Conservation (phyloP, 495 filamentous ascomycete species). For the Margaritispora aquatica region DNA sequence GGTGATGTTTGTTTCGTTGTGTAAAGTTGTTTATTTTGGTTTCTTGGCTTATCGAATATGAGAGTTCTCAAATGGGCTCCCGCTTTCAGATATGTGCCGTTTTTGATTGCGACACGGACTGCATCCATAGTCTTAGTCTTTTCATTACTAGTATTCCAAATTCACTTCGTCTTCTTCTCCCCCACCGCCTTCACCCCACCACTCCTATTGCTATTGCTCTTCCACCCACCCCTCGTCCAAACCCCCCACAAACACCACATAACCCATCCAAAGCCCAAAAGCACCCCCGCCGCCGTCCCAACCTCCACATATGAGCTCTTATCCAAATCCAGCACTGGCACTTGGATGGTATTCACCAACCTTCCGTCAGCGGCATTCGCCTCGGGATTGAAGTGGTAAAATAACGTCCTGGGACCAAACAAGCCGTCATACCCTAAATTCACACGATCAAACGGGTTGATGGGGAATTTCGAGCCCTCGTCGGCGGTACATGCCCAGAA, state of each 20-base stretch:
- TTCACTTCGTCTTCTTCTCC: constrained; percentile 39
- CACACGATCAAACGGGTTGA: constrained; percentile 78
- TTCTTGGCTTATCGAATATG: too few species aligned
- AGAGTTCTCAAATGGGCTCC: too few species aligned
- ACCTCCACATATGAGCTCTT: constrained; percentile 54
- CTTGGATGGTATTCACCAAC: constrained; percentile 56
- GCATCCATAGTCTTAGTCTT: constrained; percentile 5
- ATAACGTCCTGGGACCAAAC: constrained; percentile 74
- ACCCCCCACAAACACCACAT: constrained; percentile 55
- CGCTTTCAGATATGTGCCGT: background rate
- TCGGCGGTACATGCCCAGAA: constrained; percentile 90
- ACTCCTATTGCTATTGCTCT: background rate
- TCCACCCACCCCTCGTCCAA: constrained; percentile 16
- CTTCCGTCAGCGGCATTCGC: constrained; percentile 17
- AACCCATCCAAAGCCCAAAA: constrained; percentile 71
- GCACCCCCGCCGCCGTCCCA: constrained; percentile 64
- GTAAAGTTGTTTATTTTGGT: too few species aligned
- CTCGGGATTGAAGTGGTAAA: constrained; percentile 72
- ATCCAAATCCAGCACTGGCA: constrained; percentile 70
- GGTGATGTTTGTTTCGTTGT: background rate
- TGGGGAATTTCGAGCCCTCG: constrained; percentile 64
- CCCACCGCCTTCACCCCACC: constrained; percentile 17
- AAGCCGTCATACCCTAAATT: constrained; percentile 83
- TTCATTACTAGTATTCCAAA: too few species aligned
- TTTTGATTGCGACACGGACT: background rate